These are phyloP conservation scores for Claviceps africana DNA, from an alignment of 2,329 filamentous ascomycete genomes.

Conservation along the genomic window DNA sequence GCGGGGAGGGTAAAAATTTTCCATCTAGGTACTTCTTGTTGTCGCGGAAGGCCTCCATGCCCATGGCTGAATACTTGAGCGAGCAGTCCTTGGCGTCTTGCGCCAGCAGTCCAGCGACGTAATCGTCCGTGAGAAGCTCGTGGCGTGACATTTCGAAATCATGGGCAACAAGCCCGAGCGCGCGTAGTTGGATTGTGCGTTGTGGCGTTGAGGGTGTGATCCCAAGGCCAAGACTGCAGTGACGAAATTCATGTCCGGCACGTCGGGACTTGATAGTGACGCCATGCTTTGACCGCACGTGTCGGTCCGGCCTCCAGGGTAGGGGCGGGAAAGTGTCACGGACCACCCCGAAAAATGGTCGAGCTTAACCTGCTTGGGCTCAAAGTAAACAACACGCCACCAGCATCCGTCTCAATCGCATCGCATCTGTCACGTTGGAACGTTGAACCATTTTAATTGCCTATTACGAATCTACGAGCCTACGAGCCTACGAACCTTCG, in stretches of 20 bases:
- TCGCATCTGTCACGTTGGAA: background rate
- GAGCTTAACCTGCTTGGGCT: slow-evolving; percentile 6
- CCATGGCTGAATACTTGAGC: slow-evolving; percentile 59
- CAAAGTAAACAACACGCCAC: slow-evolving; percentile 7
- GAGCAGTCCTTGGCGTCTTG: slow-evolving; percentile 66
- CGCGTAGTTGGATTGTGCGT: background rate
- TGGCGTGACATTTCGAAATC: slow-evolving; percentile 25
- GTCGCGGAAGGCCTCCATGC: slow-evolving; percentile 42
- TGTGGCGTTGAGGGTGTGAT: background rate
- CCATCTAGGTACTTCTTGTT: slow-evolving; percentile 31
- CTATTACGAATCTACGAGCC: background rate
- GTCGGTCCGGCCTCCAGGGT: background rate
- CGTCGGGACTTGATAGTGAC: too few species aligned
- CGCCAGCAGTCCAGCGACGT: slow-evolving; percentile 64
- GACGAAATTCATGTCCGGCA: background rate
- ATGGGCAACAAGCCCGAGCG: background rate
- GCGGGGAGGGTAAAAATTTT: too few species aligned
- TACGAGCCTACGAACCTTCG: background rate
- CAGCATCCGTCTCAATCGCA: background rate
- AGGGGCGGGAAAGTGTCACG: background rate
- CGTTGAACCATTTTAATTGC: background rate
- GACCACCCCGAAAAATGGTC: slow-evolving; percentile 2
- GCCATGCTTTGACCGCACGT: background rate
- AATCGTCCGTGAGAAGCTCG: slow-evolving; percentile 55
- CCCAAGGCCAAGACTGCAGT: background rate